phyloP scores from a whole-genome alignment of 164 flowering plant species.

The Pachysandra terminalis region DNA sequence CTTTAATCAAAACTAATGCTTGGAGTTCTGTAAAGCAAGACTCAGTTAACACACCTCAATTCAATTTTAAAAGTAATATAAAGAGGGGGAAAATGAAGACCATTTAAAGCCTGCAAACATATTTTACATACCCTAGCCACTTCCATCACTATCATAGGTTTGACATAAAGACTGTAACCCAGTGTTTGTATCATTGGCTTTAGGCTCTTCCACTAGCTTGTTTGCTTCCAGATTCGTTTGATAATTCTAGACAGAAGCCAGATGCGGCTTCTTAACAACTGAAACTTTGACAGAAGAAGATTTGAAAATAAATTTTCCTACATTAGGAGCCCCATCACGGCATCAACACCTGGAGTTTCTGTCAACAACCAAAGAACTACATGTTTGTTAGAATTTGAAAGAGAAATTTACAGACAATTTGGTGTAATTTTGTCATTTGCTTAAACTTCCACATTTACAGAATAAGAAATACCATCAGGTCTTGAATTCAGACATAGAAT shows the following conservation, averaged over 20 bases:
- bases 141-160: constrained; percentile 31
- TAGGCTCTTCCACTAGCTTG: constrained; percentile 5
- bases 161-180: constrained; percentile 37
- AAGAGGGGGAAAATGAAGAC: no score
- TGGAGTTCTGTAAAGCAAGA: no score
- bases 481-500: no score
- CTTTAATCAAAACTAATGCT: no score
- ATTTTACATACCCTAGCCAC: not conserved
- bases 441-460: not conserved
- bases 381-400: not conserved
- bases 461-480: not conserved
- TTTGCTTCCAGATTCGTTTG: constrained; percentile 1
- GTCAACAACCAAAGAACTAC: constrained; percentile 5
- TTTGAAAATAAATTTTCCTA: constrained; percentile 4
- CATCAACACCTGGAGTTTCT: constrained; percentile 21
- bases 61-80: no score
- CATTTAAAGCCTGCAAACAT: no score
- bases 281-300: constrained; percentile 26
- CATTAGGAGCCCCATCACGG: constrained; percentile 9
- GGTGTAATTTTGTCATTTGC: not conserved
- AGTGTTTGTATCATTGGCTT: constrained; percentile 13
- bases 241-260: not conserved
- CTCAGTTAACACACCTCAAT: no score
- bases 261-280: constrained; percentile 28
- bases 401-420: not conserved